Evolutionary conservation across 768 basidiomycete genomes (phyloP).

Genomic region (Multifurca ochricompacta): DNA sequence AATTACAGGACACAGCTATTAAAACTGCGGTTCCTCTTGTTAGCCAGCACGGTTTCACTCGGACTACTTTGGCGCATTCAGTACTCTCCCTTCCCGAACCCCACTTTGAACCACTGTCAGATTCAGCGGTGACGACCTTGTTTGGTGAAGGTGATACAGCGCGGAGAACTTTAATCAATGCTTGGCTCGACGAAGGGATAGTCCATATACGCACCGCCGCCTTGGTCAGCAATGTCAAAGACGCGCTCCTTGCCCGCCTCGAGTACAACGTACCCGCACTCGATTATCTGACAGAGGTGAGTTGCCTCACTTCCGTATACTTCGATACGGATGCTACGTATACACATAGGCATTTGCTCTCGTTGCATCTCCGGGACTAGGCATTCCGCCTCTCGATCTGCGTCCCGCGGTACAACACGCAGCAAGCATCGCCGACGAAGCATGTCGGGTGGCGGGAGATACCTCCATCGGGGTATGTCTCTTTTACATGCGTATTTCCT

Average conservation of each 20-base stretch:
- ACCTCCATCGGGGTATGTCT: slow-evolving; percentile 47
- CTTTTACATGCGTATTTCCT: neutral
- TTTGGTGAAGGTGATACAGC: slow-evolving; percentile 69
- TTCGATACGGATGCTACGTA: neutral
- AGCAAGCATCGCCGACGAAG: slow-evolving; percentile 56
- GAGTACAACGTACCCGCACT: slow-evolving; percentile 63
- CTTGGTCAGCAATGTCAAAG: slow-evolving; percentile 33
- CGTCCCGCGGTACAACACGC: slow-evolving; percentile 55
- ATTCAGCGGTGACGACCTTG: slow-evolving; percentile 59
- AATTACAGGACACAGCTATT: slow-evolving; percentile 35
- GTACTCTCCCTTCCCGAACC: slow-evolving; percentile 46
- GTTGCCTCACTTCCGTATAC: slow-evolving; percentile 16
- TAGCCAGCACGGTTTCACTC: slow-evolving; percentile 63
- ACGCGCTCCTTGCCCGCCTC: slow-evolving; percentile 50
- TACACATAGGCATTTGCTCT: slow-evolving; percentile 59
- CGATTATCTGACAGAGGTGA: slow-evolving; percentile 57
- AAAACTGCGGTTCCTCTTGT: slow-evolving; percentile 59
- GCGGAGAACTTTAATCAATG: slow-evolving; percentile 52
- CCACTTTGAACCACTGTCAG: slow-evolving; percentile 55
- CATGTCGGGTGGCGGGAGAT: slow-evolving; percentile 53
- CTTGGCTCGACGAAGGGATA: slow-evolving; percentile 67
- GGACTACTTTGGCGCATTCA: slow-evolving; percentile 57
- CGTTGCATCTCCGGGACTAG: slow-evolving; percentile 44
- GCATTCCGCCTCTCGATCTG: slow-evolving; percentile 50
- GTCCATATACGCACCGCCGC: slow-evolving; percentile 36